These are phyloP conservation scores for Euphorbia peplus DNA, from an alignment of 345 rosid genomes.

Conservation along the genomic window DNA sequence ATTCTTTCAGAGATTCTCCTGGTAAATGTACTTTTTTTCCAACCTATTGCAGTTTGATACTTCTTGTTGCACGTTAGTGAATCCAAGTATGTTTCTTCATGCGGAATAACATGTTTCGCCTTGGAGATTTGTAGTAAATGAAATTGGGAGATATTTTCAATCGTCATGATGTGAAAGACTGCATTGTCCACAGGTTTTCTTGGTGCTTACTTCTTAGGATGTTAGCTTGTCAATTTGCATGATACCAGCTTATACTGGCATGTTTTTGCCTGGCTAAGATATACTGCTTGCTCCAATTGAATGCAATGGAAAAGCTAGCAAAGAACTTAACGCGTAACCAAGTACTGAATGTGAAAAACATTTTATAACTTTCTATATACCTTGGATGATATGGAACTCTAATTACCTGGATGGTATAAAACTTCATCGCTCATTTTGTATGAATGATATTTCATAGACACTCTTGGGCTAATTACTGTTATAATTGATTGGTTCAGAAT, in stretches of 20 bases:
- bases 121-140: background rate
- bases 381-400: background rate
- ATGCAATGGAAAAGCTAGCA: background rate
- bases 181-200: background rate
- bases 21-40: background rate
- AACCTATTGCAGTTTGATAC: background rate
- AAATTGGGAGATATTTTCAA: background rate
- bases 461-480: background rate
- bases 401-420: background rate
- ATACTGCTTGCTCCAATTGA: background rate
- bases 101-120: background rate
- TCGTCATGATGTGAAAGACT: background rate
- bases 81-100: background rate
- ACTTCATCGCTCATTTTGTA: background rate
- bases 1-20: background rate
- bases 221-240: background rate
- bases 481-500: background rate
- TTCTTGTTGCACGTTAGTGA: background rate
- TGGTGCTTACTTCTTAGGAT: background rate
- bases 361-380: background rate
- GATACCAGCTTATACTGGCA: background rate
- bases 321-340: background rate
- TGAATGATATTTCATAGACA: background rate
- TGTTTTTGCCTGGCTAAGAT: background rate
- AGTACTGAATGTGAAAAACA: background rate